phyloP scores from a whole-genome alignment of 176 grass and related monocot genomes.

The Triticum aestivum region DNA sequence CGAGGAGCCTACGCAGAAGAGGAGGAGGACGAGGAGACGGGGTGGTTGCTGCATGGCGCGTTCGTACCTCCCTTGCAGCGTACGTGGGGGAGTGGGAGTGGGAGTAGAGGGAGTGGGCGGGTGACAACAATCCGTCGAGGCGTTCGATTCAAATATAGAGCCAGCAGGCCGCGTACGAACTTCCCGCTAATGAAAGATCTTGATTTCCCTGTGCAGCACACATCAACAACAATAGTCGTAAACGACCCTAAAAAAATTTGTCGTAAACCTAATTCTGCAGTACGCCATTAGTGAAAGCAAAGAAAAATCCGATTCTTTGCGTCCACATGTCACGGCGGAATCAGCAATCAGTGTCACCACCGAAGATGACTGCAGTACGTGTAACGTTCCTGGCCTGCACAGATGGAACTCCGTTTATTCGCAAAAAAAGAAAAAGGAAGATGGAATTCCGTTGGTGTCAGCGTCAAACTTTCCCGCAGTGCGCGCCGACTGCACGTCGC shows the following conservation, averaged over 20 bases:
- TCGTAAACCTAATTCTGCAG: background rate
- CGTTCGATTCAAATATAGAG: constrained; percentile 46
- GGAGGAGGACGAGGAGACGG: background rate
- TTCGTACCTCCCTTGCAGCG: background rate
- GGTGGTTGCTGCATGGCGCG: constrained; percentile 34
- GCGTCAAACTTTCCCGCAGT: constrained; percentile 23
- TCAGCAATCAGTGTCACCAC: background rate
- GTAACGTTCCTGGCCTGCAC: background rate
- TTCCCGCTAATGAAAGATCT: background rate
- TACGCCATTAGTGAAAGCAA: constrained; percentile 4
- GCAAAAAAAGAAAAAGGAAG: too few species aligned
- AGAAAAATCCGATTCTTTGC: background rate
- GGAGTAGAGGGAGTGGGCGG: constrained; percentile 17
- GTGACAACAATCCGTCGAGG: background rate
- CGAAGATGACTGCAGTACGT: background rate
- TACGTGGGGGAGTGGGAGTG: constrained; percentile 1
- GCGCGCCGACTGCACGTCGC: constrained; percentile 6
- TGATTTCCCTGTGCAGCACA: background rate
- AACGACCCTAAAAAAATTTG: background rate
- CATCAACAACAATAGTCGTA: background rate
- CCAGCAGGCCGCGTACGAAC: background rate
- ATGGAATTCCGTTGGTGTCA: constrained; percentile 20
- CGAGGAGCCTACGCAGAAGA: background rate
- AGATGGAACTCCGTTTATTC: background rate
- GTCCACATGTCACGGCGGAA: background rate